Base-by-base conservation (phyloP, 768 basidiomycete genomes). In the Mycena chlorophos region DNA sequence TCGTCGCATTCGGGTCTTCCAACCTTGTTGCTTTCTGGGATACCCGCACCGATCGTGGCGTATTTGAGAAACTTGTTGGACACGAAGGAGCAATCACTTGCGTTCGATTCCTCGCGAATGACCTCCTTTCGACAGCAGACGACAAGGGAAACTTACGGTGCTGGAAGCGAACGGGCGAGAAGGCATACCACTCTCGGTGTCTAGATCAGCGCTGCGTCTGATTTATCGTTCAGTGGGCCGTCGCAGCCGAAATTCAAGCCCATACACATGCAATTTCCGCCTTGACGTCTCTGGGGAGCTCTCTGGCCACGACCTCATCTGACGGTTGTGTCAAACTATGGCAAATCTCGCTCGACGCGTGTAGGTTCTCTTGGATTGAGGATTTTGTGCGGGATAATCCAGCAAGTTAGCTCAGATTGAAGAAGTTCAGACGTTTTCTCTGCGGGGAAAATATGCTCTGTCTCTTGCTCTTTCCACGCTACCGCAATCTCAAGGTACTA, bases 291-390 rank as follows among this genome's bases (percentile, higher is more conserved):
- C 71, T 76, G 49, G 75, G 73, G 16, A 68, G 74, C 40, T 70
- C 75, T 30, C 57, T 95, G 8, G 77, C 87, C 2, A 92, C 91
- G 0, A 94, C 91, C 1, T 85, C 89, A 16, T 96, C 94, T 0
- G 94, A 98, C 68, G 83, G 86, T 1, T 72, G 73, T 1, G 78
- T 95, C 39, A 92, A 89, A 69, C 74, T 91, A 25, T 98, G 92
- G 92, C 69, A 71, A 27, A 45, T 86, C 19, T 43, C 23, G 38
- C 64, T 54, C 54, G 59, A 52, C 57, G 63, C 56, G 55, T 72
- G 63, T 49, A 49, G 64, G 65, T 75, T 78, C 12, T 29, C 34
- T 54, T 61, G n/a, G 53, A 51, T 23, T 45, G 51, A 22, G 25
- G 52, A 16, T 58, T 49, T 42, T 26, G 53, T 57, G 51, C 48